phyloP scores from a whole-genome alignment of 208 protist genomes.

The Trypanosomatidae sp. region DNA sequence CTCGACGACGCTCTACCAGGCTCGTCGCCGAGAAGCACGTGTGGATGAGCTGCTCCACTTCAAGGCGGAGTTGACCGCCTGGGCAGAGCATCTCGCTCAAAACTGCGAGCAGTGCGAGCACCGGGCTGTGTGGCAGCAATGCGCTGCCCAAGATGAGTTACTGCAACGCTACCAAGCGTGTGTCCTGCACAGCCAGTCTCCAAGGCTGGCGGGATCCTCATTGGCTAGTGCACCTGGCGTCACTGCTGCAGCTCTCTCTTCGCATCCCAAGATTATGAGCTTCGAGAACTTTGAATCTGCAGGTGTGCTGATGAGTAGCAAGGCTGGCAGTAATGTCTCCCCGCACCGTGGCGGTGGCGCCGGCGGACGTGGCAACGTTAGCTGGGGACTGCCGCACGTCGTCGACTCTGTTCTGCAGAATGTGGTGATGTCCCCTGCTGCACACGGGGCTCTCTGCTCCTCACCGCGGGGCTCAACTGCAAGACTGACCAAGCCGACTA shows the following conservation, averaged over 20 bases:
- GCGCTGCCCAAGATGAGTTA: conserved; percentile 35
- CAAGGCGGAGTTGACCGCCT: conserved; percentile 42
- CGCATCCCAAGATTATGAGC: neutral
- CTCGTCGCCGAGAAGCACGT: conserved; percentile 16
- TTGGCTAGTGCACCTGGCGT: neutral
- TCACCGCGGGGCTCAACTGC: neutral
- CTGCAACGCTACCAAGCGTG: conserved; percentile 38
- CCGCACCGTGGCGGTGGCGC: neutral
- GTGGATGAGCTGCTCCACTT: conserved; percentile 21
- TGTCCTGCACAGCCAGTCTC: conserved; percentile 11
- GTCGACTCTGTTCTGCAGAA: neutral
- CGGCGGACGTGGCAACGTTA: conserved; percentile 12
- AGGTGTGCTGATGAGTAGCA: neutral
- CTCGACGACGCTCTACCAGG: conserved; percentile 5
- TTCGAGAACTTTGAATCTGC: conserved; percentile 7
- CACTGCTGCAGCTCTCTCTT: neutral
- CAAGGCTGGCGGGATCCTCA: neutral
- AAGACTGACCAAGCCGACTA: no score
- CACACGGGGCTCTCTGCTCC: neutral
- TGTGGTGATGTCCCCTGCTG: neutral
- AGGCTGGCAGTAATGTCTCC: neutral
- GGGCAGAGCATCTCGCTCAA: conserved; percentile 39
- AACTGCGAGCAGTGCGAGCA: conserved; percentile 30
- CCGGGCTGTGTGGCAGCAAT: conserved; percentile 33
- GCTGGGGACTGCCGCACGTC: conserved; percentile 11